Evolutionary conservation across 441 rosid species (phyloP), one percentile per base, ranked within the genome.

Genomic region (Adansonia rubrostipa): DNA sequence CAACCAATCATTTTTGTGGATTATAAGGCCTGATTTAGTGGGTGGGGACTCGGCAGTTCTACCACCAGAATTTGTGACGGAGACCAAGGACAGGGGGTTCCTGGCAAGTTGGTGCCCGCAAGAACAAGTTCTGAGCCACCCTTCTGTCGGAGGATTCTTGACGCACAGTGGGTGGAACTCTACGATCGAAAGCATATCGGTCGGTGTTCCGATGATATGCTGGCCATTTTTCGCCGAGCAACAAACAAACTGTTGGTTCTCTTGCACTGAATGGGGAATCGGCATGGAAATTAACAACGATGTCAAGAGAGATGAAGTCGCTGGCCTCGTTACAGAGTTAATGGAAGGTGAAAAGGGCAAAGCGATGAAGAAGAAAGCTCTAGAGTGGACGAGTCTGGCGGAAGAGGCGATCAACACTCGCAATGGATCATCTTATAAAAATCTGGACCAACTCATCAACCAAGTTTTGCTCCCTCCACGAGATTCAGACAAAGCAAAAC

Each of bases 131-230:
- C 72, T 86, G 1, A 79, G 61, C 53, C 89, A 86, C 76, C 87
- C 87, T 0, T 68, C 86, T 0, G n/a, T 86, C 0, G 87, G 81
- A 15, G 89, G 86, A 6, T 86, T 88, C 53, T 73, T 83, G 15
- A 88, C 91, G 2, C 91, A 88, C 15, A 58, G 61, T 10, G 89
- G 91, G 0, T 86, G 89, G 89, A 86, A 88, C 50, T 88, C 88
- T 0, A 85, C 61, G 1, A 0, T 79, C 0, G 89, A 86, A 73
- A 86, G 89, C 22, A 64, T 88, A 0, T 57, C 64, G 0, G 5
- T 53, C 0, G 86, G 88, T 6, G 84, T 85, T 45, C 87, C 88
- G 0, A 78, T 86, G 89, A 28, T 82, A 9, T 84, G 88, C 53
- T 88, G 89, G 86, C 86, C 91, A 5, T 86, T 84, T 54, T 84